Base-by-base conservation (phyloP, 2,329 filamentous ascomycete species). In the Xylariomycetidae sp. region DNA sequence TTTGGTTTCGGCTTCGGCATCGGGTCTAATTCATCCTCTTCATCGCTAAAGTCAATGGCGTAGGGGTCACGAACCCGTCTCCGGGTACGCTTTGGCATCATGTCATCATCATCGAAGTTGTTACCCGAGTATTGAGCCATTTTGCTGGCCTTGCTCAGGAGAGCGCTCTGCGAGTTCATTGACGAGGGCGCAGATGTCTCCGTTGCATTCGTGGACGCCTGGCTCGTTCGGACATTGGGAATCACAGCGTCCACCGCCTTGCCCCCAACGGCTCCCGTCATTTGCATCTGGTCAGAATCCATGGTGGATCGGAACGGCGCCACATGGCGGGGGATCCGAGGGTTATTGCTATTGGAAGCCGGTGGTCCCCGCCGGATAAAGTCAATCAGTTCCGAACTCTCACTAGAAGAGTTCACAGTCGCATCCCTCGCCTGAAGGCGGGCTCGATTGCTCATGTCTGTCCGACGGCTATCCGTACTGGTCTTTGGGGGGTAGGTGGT, bases 281-380 rank as follows among this genome's bases (percentile, higher is more conserved):
- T 72, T 29, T 52, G 49, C 27, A 53, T 41, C 43, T 92, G 84
- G 48, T 94, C 87, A 9, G 86, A 89, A 56, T 94, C 88, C 72
- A 89, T 84, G 0, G 88, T 90, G 22, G 74, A 81, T 34, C 87
- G 75, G 67, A 94, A 94, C 2, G 88, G 87, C 8, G 88, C 88
- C 10, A 92, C 81, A n/a, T 76, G 77, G 13, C 85, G 80, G 26
- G 88, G 84, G 41, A 94, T 92, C 16, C 86, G 80, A 38, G 80
- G 85, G 42, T 75, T 74, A 16, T 72, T 70, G 27, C 68, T 70
- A 20, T 67, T 63, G 27, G 65, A 56, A 40, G 66, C 72, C 0
- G 85, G 82, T 3, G 88, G 88, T 1, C 89, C 90, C 54, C 87
- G 82, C 28, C 89, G 82, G 45, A 98, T 94, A 58, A 98, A 97